phyloP scores from a whole-genome alignment of 2,329 filamentous ascomycete genomes.

The Xylaria polymorpha region DNA sequence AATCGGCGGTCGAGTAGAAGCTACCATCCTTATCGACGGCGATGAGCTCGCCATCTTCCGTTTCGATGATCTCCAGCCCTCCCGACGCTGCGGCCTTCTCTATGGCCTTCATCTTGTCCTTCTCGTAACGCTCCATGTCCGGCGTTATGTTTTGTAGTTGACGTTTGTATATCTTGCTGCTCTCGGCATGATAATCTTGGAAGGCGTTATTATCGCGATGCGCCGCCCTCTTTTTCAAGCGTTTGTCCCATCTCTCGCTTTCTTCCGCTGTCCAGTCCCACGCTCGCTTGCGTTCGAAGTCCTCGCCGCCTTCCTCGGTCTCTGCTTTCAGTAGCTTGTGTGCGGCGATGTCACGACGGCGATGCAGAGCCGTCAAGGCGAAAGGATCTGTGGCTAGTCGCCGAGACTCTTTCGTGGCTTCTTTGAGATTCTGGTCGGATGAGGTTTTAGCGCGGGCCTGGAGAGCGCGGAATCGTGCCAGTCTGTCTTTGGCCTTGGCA shows the following conservation, averaged over 20 bases:
- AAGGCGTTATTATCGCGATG: conserved; percentile 90
- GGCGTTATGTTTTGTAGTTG: conserved; percentile 82
- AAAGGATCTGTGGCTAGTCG: conserved; percentile 81
- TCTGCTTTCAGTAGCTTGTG: conserved; percentile 96
- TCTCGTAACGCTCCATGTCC: conserved; percentile 85
- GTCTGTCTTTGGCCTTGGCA: conserved; percentile 70
- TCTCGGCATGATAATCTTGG: conserved; percentile 87
- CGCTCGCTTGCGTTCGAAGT: conserved; percentile 96
- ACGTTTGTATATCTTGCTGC: conserved; percentile 92
- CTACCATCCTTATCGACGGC: conserved; percentile 91
- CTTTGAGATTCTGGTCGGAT: conserved; percentile 80
- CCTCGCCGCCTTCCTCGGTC: conserved; percentile 83
- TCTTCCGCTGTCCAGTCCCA: conserved; percentile 99
- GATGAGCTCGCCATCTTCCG: conserved; percentile 92
- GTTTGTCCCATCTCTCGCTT: conserved; percentile 91
- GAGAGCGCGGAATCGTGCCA: conserved; percentile 87
- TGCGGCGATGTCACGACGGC: conserved; percentile 86
- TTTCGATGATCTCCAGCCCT: conserved; percentile 92
- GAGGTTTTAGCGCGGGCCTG: conserved; percentile 82
- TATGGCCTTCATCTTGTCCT: conserved; percentile 85
- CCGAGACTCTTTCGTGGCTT: conserved; percentile 84
- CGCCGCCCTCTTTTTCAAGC: conserved; percentile 84
- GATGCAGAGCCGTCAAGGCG: conserved; percentile 80
- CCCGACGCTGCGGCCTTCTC: conserved; percentile 87
- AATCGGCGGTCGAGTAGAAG: conserved; percentile 91